Base-by-base conservation (phyloP, 2,329 filamentous ascomycete genomes). In the Penicillium rolfsii region DNA sequence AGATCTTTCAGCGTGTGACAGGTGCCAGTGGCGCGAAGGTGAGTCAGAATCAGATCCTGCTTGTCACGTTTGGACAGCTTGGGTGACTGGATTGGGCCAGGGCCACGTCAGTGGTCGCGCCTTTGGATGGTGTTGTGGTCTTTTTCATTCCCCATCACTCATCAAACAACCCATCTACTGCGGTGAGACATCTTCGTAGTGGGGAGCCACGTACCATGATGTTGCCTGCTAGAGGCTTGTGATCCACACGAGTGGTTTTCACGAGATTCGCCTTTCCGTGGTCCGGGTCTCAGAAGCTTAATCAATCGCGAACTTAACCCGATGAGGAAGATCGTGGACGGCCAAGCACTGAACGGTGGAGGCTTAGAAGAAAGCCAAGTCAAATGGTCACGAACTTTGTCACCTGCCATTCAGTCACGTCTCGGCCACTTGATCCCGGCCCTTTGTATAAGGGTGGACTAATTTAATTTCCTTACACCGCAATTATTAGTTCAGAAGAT, bases 1-100 rank as follows among this genome's bases (percentile, higher is more conserved):
- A 90, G 82, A 60, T 90, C 87, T 71, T 89, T 89, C 74, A 90
- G 80, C 55, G 82, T 87, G 75, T 89, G 86, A 19, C 86, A 87
- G 40, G 83, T 84, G 59, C 84, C 80, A 4, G 85, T 85, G 61
- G 81, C 80, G 68, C 84, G 85, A 63, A 90, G 82, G 79, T 86
- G 86, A 16, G 81, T 75, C 62, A 88, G 78, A 63, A 88, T 85
- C 40, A 83, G 79, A 30, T 80, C 77, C 66, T 85, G 81, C 73
- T 89, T 89, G 41, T 82, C 82, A 12, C 81, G 78, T 59, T 86
- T 84, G 61, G 85, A 81, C 52, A 83, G 67, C 74, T 87, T 88
- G 30, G 86, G 85, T 19, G 76, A 62, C 74, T 77, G 45, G 12
- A n/a, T 46, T n/a, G 38, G 28, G 19, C 28, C 26, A 24, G 55